Conservation (phyloP, 805 yeast species). For the Groenewaldozyma salmanticensis region DNA sequence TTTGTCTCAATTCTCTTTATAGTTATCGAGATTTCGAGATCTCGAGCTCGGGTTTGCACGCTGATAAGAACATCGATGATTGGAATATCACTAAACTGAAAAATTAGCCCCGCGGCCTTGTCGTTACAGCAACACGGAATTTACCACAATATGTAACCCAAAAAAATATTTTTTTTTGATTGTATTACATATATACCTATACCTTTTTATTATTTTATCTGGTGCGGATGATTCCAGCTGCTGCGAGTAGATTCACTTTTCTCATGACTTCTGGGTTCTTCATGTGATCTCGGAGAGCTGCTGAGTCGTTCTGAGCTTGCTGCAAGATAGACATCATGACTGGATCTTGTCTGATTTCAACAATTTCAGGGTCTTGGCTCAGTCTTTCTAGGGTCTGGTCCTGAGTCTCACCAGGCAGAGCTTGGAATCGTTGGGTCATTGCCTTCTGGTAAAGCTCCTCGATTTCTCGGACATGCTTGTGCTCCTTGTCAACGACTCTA, state of each 20-base stretch:
- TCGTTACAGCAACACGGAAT: no score
- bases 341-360: slow-evolving; percentile 81
- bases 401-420: slow-evolving; percentile 80
- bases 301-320: slow-evolving; percentile 93
- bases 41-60: no score
- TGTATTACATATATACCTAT: no score
- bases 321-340: slow-evolving; percentile 90
- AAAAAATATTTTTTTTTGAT: no score
- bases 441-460: slow-evolving; percentile 77
- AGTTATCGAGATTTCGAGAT: no score
- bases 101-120: no score
- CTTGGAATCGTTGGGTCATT: slow-evolving; percentile 60
- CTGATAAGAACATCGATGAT: no score
- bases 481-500: slow-evolving; percentile 59
- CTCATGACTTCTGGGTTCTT: slow-evolving; percentile 85
- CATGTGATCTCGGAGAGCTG: slow-evolving; percentile 96
- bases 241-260: slow-evolving; percentile 81
- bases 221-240: slow-evolving; percentile 94
- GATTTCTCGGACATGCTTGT: slow-evolving; percentile 60
- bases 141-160: no score
- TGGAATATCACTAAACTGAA: no score
- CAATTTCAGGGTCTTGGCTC: slow-evolving; percentile 88
- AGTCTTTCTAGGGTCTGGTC: slow-evolving; percentile 91
- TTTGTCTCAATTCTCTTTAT: no score
- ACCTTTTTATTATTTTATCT: slow-evolving; percentile 44